Evolutionary conservation across 2,329 filamentous ascomycete species (phyloP).

Genomic region (Xylaria polymorpha): DNA sequence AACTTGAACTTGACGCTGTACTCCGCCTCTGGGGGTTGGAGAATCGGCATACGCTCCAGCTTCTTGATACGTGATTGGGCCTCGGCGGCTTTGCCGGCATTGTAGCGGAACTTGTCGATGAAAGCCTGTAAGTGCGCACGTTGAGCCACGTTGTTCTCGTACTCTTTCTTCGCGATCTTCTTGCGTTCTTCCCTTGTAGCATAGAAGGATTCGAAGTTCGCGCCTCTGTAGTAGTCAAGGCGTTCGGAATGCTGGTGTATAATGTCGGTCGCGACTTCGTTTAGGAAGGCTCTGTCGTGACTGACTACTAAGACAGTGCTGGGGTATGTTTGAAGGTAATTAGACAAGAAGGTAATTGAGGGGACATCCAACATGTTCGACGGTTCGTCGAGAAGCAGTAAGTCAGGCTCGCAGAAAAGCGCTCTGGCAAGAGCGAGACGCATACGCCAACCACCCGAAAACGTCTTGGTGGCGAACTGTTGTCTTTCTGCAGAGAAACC

Average conservation of each 20-base stretch:
- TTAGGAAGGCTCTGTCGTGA: conserved; percentile 98
- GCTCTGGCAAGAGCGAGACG: conserved; percentile 92
- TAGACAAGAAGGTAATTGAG: conserved; percentile 97
- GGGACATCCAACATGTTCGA: conserved; percentile 99
- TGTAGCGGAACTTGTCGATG: conserved; percentile 99
- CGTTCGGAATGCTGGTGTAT: conserved; percentile 98
- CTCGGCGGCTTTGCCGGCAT: conserved; percentile 97
- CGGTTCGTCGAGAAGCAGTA: conserved; percentile 96
- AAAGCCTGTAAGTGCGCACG: conserved; percentile 95
- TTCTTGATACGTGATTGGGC: conserved; percentile 99
- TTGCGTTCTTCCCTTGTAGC: conserved; percentile 96
- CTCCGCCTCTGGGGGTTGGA: conserved; percentile 90
- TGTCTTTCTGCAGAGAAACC: conserved; percentile 96
- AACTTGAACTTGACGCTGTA: conserved; percentile 98
- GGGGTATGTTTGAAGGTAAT: conserved; percentile 93
- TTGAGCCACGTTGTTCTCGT: conserved; percentile 97
- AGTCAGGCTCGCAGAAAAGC: conserved; percentile 96
- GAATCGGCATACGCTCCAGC: conserved; percentile 93
- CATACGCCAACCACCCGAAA: conserved; percentile 99
- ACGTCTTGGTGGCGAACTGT: conserved; percentile 93
- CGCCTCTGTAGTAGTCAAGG: conserved; percentile 97
- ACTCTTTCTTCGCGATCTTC: conserved; percentile 96
- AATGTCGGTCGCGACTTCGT: conserved; percentile 99
- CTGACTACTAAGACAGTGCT: conserved; percentile 96
- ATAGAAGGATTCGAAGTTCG: conserved; percentile 98